Conservation (phyloP, 2,329 filamentous ascomycete species). For the Fusarium guadeloupense region DNA sequence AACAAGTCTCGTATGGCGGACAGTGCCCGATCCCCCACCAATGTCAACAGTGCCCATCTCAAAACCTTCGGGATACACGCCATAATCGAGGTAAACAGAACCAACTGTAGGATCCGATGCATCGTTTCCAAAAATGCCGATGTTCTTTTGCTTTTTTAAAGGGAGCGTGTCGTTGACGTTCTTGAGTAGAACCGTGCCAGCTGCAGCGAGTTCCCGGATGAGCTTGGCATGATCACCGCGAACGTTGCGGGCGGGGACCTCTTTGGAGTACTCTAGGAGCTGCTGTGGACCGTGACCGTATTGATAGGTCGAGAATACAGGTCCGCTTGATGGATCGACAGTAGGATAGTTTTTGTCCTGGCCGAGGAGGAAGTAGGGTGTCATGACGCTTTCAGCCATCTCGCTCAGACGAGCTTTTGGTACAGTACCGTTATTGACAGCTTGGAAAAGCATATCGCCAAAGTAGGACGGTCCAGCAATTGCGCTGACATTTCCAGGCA, state of each 20-base stretch:
- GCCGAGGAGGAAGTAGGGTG: no score
- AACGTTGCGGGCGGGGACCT: conserved; percentile 59
- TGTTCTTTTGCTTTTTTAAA: conserved; percentile 62
- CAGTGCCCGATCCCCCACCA: conserved; percentile 62
- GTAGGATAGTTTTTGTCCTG: no score
- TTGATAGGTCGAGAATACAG: conserved; percentile 63
- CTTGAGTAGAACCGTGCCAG: conserved; percentile 77
- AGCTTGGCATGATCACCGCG: conserved; percentile 64
- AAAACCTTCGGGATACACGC: conserved; percentile 66
- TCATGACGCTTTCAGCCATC: no score
- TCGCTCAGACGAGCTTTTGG: conserved; percentile 55
- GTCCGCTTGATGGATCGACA: conserved; percentile 61
- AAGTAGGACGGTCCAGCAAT: conserved; percentile 52
- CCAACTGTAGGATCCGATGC: conserved; percentile 66
- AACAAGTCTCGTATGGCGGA: conserved; percentile 50
- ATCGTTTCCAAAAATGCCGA: conserved; percentile 64
- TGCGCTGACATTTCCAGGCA: conserved; percentile 50
- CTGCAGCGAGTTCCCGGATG: conserved; percentile 61
- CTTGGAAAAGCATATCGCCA: no score
- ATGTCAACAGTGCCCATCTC: conserved; percentile 66
- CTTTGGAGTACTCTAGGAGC: no score
- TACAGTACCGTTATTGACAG: no score
- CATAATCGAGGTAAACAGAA: conserved; percentile 64
- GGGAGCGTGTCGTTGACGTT: conserved; percentile 71
- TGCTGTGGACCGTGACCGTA: no score